phyloP scores from a whole-genome alignment of 2,329 filamentous ascomycete species.

The Dothideomycetes sp. region DNA sequence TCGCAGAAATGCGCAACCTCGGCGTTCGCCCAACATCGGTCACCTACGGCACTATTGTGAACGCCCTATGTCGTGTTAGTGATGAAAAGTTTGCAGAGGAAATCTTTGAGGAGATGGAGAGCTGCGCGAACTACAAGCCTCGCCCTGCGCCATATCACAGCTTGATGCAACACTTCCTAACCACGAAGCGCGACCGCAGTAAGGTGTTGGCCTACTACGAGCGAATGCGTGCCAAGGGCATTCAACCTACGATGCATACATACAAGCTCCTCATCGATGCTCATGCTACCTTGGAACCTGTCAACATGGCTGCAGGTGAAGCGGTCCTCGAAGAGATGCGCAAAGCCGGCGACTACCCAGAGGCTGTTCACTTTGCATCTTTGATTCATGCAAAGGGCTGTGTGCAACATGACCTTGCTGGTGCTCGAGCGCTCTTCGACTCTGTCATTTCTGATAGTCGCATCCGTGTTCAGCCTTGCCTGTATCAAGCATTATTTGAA shows the following conservation, averaged over 20 bases:
- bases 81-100: conserved; percentile 97
- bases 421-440: conserved; percentile 73
- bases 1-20: conserved; percentile 88
- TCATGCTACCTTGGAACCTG: conserved; percentile 83
- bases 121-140: conserved; percentile 97
- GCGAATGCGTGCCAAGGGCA: conserved; percentile 79
- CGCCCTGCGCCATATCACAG: conserved; percentile 96
- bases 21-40: conserved; percentile 94
- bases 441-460: conserved; percentile 57
- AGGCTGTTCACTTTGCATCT: conserved; percentile 91
- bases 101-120: conserved; percentile 98
- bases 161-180: conserved; percentile 99
- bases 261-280: conserved; percentile 97
- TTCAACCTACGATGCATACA: conserved; percentile 86
- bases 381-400: conserved; percentile 94
- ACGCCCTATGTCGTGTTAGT: conserved; percentile 90
- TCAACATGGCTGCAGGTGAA: conserved; percentile 82
- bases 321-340: conserved; percentile 70
- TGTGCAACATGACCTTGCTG: conserved; percentile 80
- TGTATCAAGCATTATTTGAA: conserved; percentile 96
- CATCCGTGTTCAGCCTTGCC: conserved; percentile 65
- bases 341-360: conserved; percentile 60
- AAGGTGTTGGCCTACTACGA: conserved; percentile 94
- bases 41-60: conserved; percentile 96
- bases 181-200: conserved; percentile 86